Conservation (phyloP, 73 alveolate species). For the Tetrahymena malaccensis region DNA sequence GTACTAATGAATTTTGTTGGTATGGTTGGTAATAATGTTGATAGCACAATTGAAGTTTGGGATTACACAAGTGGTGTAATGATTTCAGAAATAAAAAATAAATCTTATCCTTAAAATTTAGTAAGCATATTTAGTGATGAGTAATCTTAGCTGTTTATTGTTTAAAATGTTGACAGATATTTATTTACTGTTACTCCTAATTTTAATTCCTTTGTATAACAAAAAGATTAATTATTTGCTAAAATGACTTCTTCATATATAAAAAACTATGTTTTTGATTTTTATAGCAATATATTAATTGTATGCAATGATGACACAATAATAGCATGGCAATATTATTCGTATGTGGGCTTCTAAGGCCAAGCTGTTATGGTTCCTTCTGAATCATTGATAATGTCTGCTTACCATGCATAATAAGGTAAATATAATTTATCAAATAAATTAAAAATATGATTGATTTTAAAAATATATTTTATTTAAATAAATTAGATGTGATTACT, state of each 20-base stretch:
- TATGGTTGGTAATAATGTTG: background rate
- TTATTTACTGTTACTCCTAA: background rate
- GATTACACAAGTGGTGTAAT: background rate
- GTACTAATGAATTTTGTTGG: background rate
- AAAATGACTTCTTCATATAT: background rate
- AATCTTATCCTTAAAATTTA: background rate
- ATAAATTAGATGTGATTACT: background rate
- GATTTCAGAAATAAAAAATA: background rate
- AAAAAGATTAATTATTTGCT: background rate
- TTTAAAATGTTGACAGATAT: background rate
- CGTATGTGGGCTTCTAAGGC: background rate
- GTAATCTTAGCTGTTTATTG: background rate
- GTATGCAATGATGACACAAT: background rate
- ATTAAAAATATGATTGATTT: no score
- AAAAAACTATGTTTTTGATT: background rate
- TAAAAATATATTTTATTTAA: no score
- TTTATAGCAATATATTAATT: background rate
- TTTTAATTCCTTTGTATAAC: background rate
- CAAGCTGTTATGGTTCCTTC: background rate
- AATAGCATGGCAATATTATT: background rate
- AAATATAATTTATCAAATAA: background rate
- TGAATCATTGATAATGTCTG: background rate
- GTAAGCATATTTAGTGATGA: background rate
- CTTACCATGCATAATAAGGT: background rate
- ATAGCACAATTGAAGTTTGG: background rate